Base-by-base conservation (phyloP, 2,329 filamentous ascomycete species). In the Thermoascus crustaceus region DNA sequence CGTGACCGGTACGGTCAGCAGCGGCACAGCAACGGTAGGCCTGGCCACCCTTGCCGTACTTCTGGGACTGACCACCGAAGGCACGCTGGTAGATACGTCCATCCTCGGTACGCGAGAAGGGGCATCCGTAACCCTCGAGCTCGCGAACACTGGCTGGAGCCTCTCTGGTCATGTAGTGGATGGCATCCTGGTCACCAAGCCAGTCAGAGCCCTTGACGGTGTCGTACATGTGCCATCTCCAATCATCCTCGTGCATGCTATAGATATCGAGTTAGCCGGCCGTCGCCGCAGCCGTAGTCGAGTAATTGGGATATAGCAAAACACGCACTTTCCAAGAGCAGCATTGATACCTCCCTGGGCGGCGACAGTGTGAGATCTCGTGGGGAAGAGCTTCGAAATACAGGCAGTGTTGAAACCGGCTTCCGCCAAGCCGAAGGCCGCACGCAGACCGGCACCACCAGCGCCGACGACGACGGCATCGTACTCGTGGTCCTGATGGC, bases 181-280 rank as follows among this genome's bases (percentile, higher is more conserved):
- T 95, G 47, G 88, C 88, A 61, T 95, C 88, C 68, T 95, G 88
- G 66, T 95, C 88, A 64, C 88, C 88, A 34, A 95, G 78, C 88
- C 88, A 95, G 72, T 95, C 88, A 48, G 85, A 94, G 48, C 88
- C 88, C 74, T 95, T 95, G 61, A 95, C 88, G 27, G 88, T 95
- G 65, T 95, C 88, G 73, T 95, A 95, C 88, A 95, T 95, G 70
- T 95, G 88, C 88, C 88, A 95, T 73, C 87, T 80, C 88, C 88
- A 95, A 70, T 95, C 87, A 57, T 95, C 88, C 72, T 89, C 78
- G 74, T 94, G 87, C 88, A 95, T 95, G 71, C 94, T 94, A 39
- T 46, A 38, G 17, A 27, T 10, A 22, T 26, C 20, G 14, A 14
- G 35, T 52, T 49, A 53, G 48, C 38, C 35, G 30, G 5, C 24